phyloP scores from a whole-genome alignment of 2,329 filamentous ascomycete genomes.

The Chaetomiaceae sp. region DNA sequence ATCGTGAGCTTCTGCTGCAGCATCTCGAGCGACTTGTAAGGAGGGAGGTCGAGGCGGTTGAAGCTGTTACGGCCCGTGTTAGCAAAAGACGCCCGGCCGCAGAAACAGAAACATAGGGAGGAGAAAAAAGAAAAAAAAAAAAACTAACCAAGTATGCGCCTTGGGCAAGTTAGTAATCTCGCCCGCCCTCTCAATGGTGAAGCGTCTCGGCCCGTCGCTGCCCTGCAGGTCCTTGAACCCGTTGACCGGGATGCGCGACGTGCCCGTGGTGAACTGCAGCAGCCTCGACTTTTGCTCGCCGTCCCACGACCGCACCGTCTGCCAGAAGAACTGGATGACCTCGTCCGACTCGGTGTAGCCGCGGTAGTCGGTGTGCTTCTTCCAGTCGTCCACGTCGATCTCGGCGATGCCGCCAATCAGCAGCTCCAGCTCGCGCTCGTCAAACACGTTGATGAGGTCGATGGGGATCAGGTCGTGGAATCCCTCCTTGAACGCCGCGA shows the following conservation, averaged over 20 bases:
- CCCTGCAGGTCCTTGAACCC: slow-evolving; percentile 99
- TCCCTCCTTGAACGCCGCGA: slow-evolving; percentile 93
- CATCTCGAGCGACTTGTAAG: slow-evolving; percentile 83
- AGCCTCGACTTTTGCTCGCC: slow-evolving; percentile 96
- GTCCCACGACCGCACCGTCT: slow-evolving; percentile 94
- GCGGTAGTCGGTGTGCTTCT: slow-evolving; percentile 99
- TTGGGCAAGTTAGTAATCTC: slow-evolving; percentile 89
- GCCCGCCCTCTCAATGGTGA: slow-evolving; percentile 97
- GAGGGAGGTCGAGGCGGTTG: slow-evolving; percentile 91
- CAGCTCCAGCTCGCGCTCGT: slow-evolving; percentile 93
- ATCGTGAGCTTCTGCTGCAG: slow-evolving; percentile 89
- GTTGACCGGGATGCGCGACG: slow-evolving; percentile 95
- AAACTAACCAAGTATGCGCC: slow-evolving; percentile 88
- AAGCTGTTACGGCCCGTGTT: slow-evolving; percentile 59
- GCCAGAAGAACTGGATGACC: slow-evolving; percentile 98
- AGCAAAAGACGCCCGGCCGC: too few species aligned
- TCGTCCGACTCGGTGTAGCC: slow-evolving; percentile 97
- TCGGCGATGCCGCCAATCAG: slow-evolving; percentile 99
- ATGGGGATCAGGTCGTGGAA: slow-evolving; percentile 97
- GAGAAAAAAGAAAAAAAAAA: not conserved
- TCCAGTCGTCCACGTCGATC: slow-evolving; percentile 99
- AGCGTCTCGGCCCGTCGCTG: slow-evolving; percentile 88
- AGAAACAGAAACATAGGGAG: too few species aligned
- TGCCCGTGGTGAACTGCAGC: slow-evolving; percentile 95
- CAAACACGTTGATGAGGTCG: slow-evolving; percentile 96